These are phyloP conservation scores for Colletotrichum sojae DNA, from an alignment of 2,329 filamentous ascomycete genomes.

Conservation along the genomic window DNA sequence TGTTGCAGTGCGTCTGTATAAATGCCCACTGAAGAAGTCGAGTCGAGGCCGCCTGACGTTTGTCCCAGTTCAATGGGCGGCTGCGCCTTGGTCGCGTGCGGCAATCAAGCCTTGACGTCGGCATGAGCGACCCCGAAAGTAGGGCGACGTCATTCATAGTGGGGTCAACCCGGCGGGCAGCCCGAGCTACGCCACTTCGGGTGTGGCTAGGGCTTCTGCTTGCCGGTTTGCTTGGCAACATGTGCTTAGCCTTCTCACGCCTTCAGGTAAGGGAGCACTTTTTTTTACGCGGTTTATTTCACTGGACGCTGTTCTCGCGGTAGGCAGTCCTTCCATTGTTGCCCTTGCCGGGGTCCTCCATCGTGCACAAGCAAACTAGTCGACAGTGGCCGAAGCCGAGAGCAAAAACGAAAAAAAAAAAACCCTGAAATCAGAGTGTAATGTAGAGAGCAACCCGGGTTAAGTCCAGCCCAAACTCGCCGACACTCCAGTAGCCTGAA, in stretches of 20 bases:
- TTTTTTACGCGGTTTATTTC: no score
- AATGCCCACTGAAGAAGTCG: background rate
- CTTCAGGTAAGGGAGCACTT: no score
- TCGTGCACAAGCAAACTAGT: conserved; percentile 34
- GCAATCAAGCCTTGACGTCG: conserved; percentile 31
- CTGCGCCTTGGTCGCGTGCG: conserved; percentile 37
- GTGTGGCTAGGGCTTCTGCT: conserved; percentile 31
- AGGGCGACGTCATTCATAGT: conserved; percentile 38
- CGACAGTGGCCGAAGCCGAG: conserved; percentile 30
- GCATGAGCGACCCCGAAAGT: conserved; percentile 6
- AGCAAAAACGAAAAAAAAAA: conserved; percentile 33
- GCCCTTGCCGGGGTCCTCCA: no score
- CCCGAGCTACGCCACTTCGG: conserved; percentile 35
- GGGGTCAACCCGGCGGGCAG: conserved; percentile 22
- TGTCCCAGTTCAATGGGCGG: background rate
- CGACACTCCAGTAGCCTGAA: conserved; percentile 40
- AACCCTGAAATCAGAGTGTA: conserved; percentile 39
- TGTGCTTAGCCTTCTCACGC: conserved; percentile 13
- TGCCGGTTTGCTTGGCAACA: conserved; percentile 27
- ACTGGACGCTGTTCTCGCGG: no score
- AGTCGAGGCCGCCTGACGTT: conserved; percentile 25
- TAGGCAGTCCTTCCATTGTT: no score
- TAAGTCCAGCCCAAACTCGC: conserved; percentile 36
- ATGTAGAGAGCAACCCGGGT: conserved; percentile 34
- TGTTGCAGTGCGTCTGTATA: conserved; percentile 33